phyloP scores from a whole-genome alignment of 75 land plant genomes.

The Larix kaempferi region DNA sequence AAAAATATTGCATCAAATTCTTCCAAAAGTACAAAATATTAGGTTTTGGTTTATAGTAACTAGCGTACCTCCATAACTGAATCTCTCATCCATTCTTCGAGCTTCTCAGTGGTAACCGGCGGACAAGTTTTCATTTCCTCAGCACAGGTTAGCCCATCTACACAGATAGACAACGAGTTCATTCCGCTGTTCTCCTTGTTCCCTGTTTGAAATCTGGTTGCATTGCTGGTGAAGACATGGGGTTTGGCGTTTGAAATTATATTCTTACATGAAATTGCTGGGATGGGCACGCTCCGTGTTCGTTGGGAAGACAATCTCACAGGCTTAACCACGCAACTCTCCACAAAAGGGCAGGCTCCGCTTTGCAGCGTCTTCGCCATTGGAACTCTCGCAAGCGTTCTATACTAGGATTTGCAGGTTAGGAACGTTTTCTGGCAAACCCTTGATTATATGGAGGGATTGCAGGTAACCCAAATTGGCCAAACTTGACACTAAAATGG shows the following conservation, averaged over 20 bases:
- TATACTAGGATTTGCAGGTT: too few relatives aligned
- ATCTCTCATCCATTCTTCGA: background rate
- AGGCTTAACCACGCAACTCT: background rate
- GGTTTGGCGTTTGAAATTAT: background rate
- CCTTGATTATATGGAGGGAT: too few relatives aligned
- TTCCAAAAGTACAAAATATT: background rate
- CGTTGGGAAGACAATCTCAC: background rate
- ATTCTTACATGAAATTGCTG: background rate
- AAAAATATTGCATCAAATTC: background rate
- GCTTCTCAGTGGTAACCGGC: background rate
- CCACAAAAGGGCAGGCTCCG: background rate
- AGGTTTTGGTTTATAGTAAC: background rate
- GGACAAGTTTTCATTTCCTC: too few relatives aligned
- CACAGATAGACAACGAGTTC: background rate
- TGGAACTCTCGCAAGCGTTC: background rate
- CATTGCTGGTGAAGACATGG: background rate
- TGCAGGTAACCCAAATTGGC: too few relatives aligned
- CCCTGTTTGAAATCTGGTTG: background rate
- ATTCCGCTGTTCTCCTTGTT: background rate
- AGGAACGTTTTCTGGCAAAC: too few relatives aligned
- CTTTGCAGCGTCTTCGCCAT: background rate
- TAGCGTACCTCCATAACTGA: background rate
- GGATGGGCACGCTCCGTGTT: background rate
- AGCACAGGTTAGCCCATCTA: background rate
- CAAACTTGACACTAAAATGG: too few relatives aligned